These are phyloP conservation scores for Dactylellina drechsleri DNA, from an alignment of 2,329 filamentous ascomycete genomes.

Conservation along the genomic window DNA sequence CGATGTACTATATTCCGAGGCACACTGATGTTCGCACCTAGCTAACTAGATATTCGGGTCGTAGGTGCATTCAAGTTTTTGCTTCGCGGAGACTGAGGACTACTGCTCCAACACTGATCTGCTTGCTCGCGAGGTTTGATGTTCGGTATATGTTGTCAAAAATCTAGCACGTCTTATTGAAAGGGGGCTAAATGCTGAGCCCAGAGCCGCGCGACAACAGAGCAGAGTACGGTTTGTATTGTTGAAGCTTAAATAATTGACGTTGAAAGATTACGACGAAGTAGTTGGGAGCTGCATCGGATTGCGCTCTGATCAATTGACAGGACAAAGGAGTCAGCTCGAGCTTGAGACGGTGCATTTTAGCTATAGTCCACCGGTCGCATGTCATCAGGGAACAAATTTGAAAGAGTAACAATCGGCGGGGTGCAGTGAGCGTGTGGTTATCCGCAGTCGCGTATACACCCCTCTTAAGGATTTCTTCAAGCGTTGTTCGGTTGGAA, in stretches of 20 bases:
- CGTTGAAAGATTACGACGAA: constrained; percentile 20
- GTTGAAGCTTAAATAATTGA: not conserved
- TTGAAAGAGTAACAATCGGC: constrained; percentile 31
- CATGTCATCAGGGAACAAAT: constrained; percentile 20
- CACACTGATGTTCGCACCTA: no score
- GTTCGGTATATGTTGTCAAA: no score
- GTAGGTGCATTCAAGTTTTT: no score
- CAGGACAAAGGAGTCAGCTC: constrained; percentile 10
- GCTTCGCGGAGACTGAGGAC: no score
- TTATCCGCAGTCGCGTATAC: constrained; percentile 38
- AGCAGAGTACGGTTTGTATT: no score
- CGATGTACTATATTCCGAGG: no score
- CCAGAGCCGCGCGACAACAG: no score
- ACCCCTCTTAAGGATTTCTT: constrained; percentile 21
- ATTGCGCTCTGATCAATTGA: constrained; percentile 1
- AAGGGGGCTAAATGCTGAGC: no score
- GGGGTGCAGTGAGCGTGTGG: not conserved
- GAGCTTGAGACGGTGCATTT: not conserved
- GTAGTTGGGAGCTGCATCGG: constrained; percentile 21
- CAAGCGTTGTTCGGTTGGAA: constrained; percentile 25
- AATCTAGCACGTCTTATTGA: no score
- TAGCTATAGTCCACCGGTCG: constrained; percentile 6
- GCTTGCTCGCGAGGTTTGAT: no score
- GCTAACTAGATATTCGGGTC: no score
- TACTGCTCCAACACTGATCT: no score